A percentile compares a stretch with the other conserved stretches of the same genome.
These are phyloP conservation scores for Cryptococcus sp. DNA, from an alignment of 1,284 basidiomycete genomes.

Conservation along the genomic window DNA sequence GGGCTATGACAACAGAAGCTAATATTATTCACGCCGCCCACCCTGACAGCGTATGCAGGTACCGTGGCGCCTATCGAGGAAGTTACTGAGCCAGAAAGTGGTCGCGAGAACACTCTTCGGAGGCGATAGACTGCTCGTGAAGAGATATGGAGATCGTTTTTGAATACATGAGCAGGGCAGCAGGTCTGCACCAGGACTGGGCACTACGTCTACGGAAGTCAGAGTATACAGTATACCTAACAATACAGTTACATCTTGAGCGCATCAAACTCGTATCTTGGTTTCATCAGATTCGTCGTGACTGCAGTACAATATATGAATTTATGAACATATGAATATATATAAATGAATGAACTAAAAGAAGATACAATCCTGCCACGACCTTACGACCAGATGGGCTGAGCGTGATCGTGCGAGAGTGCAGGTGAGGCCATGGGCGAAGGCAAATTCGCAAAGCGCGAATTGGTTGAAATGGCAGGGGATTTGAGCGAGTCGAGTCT, in stretches of 20 bases:
- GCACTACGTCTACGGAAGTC: too few relatives aligned
- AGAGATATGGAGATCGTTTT: too few relatives aligned
- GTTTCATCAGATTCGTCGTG: too few relatives aligned
- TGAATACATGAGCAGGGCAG: too few relatives aligned
- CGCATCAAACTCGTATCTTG: neutral
- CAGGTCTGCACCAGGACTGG: too few relatives aligned
- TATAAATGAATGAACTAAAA: too few relatives aligned
- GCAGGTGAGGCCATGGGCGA: slow-evolving; percentile 25
- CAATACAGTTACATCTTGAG: too few relatives aligned
- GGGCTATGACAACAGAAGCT: neutral
- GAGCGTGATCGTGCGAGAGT: slow-evolving; percentile 16
- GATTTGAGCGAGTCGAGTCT: slow-evolving; percentile 31
- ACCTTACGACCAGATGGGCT: slow-evolving; percentile 18
- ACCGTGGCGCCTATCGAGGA: slow-evolving; percentile 44
- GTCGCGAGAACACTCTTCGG: slow-evolving; percentile 17
- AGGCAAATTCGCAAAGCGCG: slow-evolving; percentile 14
- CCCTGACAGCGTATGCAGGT: slow-evolving; percentile 33
- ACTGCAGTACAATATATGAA: too few relatives aligned
- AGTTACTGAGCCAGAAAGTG: slow-evolving; percentile 42
- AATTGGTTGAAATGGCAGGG: slow-evolving; percentile 23
- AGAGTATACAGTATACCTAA: too few relatives aligned
- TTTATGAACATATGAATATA: too few relatives aligned
- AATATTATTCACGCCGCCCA: neutral
- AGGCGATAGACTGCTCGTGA: neutral
- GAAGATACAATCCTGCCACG: neutral